These are phyloP conservation scores for Daldinia vernicosa DNA, from an alignment of 495 filamentous ascomycete genomes.

Conservation along the genomic window DNA sequence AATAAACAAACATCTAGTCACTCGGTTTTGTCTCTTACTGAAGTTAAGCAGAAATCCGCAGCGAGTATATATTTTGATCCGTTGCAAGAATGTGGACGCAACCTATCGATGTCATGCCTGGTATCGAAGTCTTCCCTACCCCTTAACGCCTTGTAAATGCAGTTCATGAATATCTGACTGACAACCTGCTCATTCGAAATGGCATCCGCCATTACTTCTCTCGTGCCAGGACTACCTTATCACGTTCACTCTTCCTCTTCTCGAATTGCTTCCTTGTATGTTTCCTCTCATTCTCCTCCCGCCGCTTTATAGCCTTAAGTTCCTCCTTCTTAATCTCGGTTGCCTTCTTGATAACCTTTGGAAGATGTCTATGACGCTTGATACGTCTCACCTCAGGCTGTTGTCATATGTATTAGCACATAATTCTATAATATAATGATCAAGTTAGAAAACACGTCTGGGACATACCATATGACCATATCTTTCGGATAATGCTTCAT, in stretches of 20 bases:
- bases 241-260: slow-evolving; percentile 81
- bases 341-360: slow-evolving; percentile 96
- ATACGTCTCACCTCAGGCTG: slow-evolving; percentile 89
- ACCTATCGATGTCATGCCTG: slow-evolving; percentile 22
- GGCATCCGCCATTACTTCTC: slow-evolving; percentile 66
- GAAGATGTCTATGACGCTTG: slow-evolving; percentile 87
- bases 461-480: slow-evolving; percentile 80
- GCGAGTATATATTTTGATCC: neutral
- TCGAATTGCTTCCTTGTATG: slow-evolving; percentile 81
- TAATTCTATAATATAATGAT: neutral
- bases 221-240: slow-evolving; percentile 86
- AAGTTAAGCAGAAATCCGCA: neutral
- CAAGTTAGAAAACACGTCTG: neutral
- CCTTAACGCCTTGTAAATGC: slow-evolving; percentile 46
- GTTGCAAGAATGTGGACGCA: slow-evolving; percentile 13
- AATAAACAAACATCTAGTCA: neutral
- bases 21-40: neutral
- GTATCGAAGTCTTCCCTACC: slow-evolving; percentile 39
- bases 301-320: slow-evolving; percentile 83
- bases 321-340: slow-evolving; percentile 95
- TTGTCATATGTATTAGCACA: slow-evolving; percentile 19
- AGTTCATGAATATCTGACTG: slow-evolving; percentile 12
- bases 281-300: slow-evolving; percentile 92
- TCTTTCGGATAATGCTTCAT: slow-evolving; percentile 80
- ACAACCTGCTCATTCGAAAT: slow-evolving; percentile 11